Conservation (phyloP, 345 rosid genomes). For the Gossypium longicalyx region DNA sequence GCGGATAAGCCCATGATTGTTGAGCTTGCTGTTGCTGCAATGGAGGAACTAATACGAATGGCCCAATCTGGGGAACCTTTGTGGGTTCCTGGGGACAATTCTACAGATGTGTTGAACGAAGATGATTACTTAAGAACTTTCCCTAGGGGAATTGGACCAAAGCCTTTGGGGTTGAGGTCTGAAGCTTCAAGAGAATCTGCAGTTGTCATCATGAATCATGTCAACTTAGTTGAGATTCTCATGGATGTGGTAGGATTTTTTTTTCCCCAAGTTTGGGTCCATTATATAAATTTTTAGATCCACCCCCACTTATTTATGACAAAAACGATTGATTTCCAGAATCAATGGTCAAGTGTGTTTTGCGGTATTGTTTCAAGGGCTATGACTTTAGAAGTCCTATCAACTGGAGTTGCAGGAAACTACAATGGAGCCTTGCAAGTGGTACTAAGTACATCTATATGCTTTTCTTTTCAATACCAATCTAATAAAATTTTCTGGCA, state of each 20-base stretch:
- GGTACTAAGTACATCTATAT: conserved; percentile 34
- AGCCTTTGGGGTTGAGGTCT: conserved; percentile 61
- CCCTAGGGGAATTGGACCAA: conserved; percentile 83
- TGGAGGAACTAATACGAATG: conserved; percentile 89
- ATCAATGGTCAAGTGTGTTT: conserved; percentile 83
- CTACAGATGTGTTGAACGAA: conserved; percentile 52
- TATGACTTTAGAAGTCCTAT: conserved; percentile 79
- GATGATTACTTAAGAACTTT: conserved; percentile 79
- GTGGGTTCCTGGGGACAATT: conserved; percentile 55
- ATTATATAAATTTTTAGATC: neutral
- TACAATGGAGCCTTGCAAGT: conserved; percentile 97
- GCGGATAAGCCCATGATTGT: conserved; percentile 88
- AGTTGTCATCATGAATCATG: conserved; percentile 79
- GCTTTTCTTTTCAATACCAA: neutral
- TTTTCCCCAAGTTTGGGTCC: neutral
- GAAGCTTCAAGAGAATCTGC: conserved; percentile 93
- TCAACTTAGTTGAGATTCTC: conserved; percentile 81
- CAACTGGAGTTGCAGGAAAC: conserved; percentile 97
- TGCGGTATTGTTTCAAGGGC: conserved; percentile 90
- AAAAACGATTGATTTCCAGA: conserved; percentile 32
- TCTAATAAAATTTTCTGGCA: too few relatives aligned
- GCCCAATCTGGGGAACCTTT: conserved; percentile 76
- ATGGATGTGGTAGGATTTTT: conserved; percentile 75
- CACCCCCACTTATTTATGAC: neutral
- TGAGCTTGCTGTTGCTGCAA: conserved; percentile 90